Conservation (phyloP, 148 eudicot genomes). For the Heliosperma pusillum region DNA sequence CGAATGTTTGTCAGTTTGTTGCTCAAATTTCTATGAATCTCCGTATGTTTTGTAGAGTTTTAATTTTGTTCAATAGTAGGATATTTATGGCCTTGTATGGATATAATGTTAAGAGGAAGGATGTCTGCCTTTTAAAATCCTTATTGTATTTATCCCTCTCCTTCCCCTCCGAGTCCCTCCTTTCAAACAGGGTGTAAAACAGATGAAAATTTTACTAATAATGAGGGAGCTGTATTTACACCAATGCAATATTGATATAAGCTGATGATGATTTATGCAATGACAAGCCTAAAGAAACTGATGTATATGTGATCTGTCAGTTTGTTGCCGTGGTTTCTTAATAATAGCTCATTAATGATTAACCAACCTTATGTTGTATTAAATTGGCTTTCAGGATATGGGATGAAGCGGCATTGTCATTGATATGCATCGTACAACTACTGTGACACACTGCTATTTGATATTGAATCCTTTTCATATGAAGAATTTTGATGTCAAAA, state of each 20-base stretch:
- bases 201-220: not conserved
- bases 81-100: not conserved
- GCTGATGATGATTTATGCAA: not conserved
- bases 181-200: not conserved
- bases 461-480: not conserved
- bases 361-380: not conserved
- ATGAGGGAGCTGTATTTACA: not conserved
- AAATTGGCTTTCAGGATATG: constrained; percentile 20
- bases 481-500: not conserved
- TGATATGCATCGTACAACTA: constrained; percentile 14
- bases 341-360: not conserved
- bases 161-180: not conserved
- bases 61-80: not conserved
- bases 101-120: not conserved
- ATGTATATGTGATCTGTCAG: not conserved
- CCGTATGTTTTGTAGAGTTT: not conserved
- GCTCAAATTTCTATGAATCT: not conserved
- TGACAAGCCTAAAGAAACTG: not conserved
- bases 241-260: not conserved
- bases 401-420: constrained; percentile 18
- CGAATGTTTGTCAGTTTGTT: not conserved
- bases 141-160: not conserved
- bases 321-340: not conserved
- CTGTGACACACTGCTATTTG: not conserved
- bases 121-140: not conserved